phyloP scores from a whole-genome alignment of 1,284 basidiomycete species.

The Ustilago cynodontis region DNA sequence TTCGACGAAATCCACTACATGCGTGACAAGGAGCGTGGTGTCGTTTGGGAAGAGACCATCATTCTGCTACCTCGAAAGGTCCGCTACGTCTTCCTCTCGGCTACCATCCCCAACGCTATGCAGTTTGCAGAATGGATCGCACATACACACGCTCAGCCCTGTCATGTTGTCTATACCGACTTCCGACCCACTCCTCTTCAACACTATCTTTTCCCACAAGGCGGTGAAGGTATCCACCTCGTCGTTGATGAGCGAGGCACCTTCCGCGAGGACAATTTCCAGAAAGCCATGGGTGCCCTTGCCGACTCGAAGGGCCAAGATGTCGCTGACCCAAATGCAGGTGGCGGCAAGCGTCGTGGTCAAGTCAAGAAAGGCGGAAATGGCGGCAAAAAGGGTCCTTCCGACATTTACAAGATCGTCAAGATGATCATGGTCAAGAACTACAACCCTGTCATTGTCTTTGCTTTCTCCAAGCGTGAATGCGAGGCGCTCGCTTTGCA shows the following conservation, averaged over 20 bases:
- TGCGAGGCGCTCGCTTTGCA: conserved; percentile 92
- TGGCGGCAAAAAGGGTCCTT: conserved; percentile 95
- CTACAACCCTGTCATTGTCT: conserved; percentile 98
- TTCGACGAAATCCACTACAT: conserved; percentile 99
- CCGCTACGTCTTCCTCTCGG: conserved; percentile 98
- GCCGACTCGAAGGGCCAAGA: conserved; percentile 85
- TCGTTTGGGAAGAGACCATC: conserved; percentile 84
- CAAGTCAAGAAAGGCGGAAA: conserved; percentile 86
- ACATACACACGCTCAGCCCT: conserved; percentile 95
- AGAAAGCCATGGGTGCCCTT: conserved; percentile 95
- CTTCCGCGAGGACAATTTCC: conserved; percentile 97
- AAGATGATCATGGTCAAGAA: conserved; percentile 99
- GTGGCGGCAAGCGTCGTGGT: conserved; percentile 77
- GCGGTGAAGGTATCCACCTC: conserved; percentile 95
- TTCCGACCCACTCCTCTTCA: conserved; percentile 98
- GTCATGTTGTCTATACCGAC: conserved; percentile 99
- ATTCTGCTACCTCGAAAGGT: conserved; percentile 96
- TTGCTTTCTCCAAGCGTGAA: conserved; percentile 98
- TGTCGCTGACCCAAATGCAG: conserved; percentile 82
- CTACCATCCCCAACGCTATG: conserved; percentile 99
- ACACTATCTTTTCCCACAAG: conserved; percentile 97
- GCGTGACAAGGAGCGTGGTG: conserved; percentile 86
- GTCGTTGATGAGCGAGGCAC: conserved; percentile 98
- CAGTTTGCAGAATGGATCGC: conserved; percentile 99
- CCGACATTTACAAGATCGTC: conserved; percentile 97